Percentiles rank a stretch among this genome's conserved stretches.
phyloP scores from a whole-genome alignment of 1,284 basidiomycete species.

The Puccinia triticina region DNA sequence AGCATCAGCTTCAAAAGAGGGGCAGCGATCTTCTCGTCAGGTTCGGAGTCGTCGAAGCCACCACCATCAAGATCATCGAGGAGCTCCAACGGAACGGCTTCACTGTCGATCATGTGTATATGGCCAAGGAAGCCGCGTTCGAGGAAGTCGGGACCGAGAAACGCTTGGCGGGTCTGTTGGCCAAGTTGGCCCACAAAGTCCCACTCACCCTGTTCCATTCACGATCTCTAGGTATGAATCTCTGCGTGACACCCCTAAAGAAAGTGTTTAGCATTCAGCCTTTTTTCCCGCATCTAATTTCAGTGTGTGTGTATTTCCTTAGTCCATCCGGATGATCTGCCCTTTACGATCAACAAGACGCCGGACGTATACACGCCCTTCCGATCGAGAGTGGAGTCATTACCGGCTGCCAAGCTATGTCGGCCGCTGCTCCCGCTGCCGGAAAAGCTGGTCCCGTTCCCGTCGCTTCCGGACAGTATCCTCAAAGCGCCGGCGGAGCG shows the following conservation, averaged over 20 bases:
- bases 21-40: conserved; percentile 65
- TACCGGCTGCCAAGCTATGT: conserved; percentile 60
- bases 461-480: conserved; percentile 52
- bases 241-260: too few species aligned
- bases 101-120: conserved; percentile 63
- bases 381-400: conserved; percentile 63
- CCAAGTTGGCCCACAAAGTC: conserved; percentile 8
- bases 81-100: conserved; percentile 60
- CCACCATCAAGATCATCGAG: conserved; percentile 62
- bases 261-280: too few species aligned
- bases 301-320: neutral
- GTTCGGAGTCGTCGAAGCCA: conserved; percentile 63
- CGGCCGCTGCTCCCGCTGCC: conserved; percentile 56
- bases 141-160: conserved; percentile 50
- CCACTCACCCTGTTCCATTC: conserved; percentile 40
- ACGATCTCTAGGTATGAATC: conserved; percentile 32
- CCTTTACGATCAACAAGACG: conserved; percentile 61
- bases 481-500: conserved; percentile 59
- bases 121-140: conserved; percentile 61
- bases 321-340: conserved; percentile 62
- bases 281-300: too few species aligned
- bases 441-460: conserved; percentile 52
- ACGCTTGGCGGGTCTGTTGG: conserved; percentile 6
- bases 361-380: conserved; percentile 65
- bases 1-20: conserved; percentile 60